Conservation (phyloP, 768 basidiomycete genomes). For the Hygrophoropsis aurantiaca region DNA sequence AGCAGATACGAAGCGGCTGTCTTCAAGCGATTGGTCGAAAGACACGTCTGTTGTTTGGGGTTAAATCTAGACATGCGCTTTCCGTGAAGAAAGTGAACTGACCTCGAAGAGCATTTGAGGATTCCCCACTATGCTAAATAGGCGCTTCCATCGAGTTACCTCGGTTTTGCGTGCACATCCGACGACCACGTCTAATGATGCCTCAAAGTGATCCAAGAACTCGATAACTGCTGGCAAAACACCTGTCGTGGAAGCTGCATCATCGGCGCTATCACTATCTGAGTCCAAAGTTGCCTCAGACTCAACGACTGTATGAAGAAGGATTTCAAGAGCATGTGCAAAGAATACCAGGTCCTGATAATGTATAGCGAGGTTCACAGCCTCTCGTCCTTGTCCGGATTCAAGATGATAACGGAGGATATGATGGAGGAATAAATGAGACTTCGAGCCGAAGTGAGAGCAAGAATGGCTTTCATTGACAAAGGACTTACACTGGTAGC, state of each 20-base stretch:
- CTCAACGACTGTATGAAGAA: conserved; percentile 91
- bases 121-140: conserved; percentile 90
- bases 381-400: conserved; percentile 61
- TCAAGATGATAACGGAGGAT: conserved; percentile 82
- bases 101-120: conserved; percentile 93
- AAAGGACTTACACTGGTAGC: conserved; percentile 72
- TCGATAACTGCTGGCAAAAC: conserved; percentile 73
- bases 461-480: conserved; percentile 1
- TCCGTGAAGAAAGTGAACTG: conserved; percentile 14
- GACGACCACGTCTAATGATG: conserved; percentile 88
- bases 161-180: conserved; percentile 97
- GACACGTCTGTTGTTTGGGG: conserved; percentile 58
- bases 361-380: conserved; percentile 81
- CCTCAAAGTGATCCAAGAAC: conserved; percentile 94
- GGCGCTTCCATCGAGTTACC: conserved; percentile 81
- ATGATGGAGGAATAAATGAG: conserved; percentile 92
- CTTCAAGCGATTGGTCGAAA: conserved; percentile 68
- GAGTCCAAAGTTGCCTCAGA: conserved; percentile 55
- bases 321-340: conserved; percentile 89
- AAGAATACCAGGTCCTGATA: conserved; percentile 92
- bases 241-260: conserved; percentile 19
- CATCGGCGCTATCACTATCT: conserved; percentile 18
- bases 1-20: conserved; percentile 93
- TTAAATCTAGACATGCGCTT: background rate
- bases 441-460: conserved; percentile 44